Percentiles rank a stretch among this genome's conserved stretches.
phyloP scores from a whole-genome alignment of 495 filamentous ascomycete genomes.

The Xylaria grammica region DNA sequence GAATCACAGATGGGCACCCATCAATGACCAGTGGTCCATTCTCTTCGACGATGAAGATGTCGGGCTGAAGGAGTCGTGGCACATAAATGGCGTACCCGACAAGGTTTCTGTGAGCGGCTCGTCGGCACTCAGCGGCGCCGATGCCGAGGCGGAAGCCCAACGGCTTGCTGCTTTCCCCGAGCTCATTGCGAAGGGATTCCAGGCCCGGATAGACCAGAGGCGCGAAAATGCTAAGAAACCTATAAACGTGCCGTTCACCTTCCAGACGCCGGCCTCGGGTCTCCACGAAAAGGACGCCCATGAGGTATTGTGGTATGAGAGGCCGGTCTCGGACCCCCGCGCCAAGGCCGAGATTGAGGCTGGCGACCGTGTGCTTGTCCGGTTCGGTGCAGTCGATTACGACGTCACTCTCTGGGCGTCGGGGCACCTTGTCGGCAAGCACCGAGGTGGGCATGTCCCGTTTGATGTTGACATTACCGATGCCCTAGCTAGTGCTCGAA shows the following conservation, averaged over 20 bases:
- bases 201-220: slow-evolving; percentile 31
- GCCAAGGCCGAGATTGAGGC: slow-evolving; percentile 35
- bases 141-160: slow-evolving; percentile 27
- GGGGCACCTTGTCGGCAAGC: slow-evolving; percentile 54
- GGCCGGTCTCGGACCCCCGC: slow-evolving; percentile 53
- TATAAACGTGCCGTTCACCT: slow-evolving; percentile 64
- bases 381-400: slow-evolving; percentile 69
- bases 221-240: slow-evolving; percentile 39
- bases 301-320: slow-evolving; percentile 66
- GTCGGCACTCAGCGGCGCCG: slow-evolving; percentile 5
- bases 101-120: slow-evolving; percentile 26
- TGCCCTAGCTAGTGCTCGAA: slow-evolving; percentile 46
- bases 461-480: slow-evolving; percentile 62
- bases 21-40: slow-evolving; percentile 62
- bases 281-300: slow-evolving; percentile 59
- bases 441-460: slow-evolving; percentile 64
- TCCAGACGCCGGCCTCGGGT: slow-evolving; percentile 62
- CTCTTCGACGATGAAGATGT: slow-evolving; percentile 62
- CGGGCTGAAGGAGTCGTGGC: slow-evolving; percentile 49
- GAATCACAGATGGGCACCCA: slow-evolving; percentile 55
- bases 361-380: slow-evolving; percentile 52
- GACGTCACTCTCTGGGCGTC: slow-evolving; percentile 64
- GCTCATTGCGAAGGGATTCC: slow-evolving; percentile 37
- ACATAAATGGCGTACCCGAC: slow-evolving; percentile 37
- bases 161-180: slow-evolving; percentile 39